Evolutionary conservation across 495 filamentous ascomycete genomes (phyloP).

Genomic region (Penicillium riverlandense): DNA sequence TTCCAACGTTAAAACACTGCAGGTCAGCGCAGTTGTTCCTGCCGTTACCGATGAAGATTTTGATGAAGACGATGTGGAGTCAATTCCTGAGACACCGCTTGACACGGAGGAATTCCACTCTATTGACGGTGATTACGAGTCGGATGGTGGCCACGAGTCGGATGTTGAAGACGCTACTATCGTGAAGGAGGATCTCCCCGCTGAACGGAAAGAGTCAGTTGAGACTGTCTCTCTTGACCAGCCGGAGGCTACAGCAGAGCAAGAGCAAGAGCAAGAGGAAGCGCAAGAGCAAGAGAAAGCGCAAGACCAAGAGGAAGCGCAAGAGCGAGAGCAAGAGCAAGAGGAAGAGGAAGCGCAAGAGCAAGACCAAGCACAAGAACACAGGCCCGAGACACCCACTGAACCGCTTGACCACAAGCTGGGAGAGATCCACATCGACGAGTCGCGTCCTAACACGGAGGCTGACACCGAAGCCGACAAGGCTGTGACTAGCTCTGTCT

Average conservation of each 20-base stretch:
- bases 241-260: background rate
- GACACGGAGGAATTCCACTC: conserved; percentile 45
- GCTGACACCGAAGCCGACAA: background rate
- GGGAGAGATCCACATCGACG: background rate
- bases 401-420: background rate
- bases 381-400: background rate
- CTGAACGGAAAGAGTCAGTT: background rate
- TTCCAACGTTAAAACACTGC: conserved; percentile 13
- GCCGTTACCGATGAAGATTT: conserved; percentile 7
- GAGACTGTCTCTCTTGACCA: background rate
- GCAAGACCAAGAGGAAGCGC: too few relatives aligned
- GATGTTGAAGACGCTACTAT: background rate
- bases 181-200: background rate
- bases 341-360: too few relatives aligned
- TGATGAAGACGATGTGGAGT: conserved; percentile 11
- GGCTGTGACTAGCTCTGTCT: too few relatives aligned
- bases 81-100: conserved; percentile 9
- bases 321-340: too few relatives aligned
- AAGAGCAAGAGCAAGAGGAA: too few relatives aligned
- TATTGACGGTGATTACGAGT: conserved; percentile 16
- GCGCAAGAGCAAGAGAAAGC: too few relatives aligned
- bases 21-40: conserved; percentile 8
- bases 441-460: background rate
- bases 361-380: too few relatives aligned
- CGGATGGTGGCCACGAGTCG: conserved; percentile 2